Evolutionary conservation across 768 basidiomycete genomes (phyloP), one percentile per base, ranked within the genome.

Genomic region (Leccinum subgranulosum): DNA sequence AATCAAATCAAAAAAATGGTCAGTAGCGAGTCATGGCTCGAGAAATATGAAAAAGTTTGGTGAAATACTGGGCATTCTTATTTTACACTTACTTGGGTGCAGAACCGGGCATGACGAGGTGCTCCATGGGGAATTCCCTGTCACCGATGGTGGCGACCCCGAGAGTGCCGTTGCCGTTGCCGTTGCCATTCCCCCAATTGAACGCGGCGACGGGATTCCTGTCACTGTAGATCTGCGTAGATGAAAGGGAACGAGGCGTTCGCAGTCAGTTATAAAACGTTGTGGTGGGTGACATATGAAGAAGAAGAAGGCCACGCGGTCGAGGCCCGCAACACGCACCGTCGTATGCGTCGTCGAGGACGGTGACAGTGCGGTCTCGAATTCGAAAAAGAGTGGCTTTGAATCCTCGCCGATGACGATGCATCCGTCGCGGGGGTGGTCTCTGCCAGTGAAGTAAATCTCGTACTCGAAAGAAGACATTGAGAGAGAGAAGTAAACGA

Each of bases 381-480:
- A 88, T 66, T 79, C 81, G 68, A 84, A 82, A 74, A 82, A 86
- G 63, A 87, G 71, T 1, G 81, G 81, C 61, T 75, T 79, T 31
- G 74, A 75, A 71, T 82, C 83, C 65, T 85, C 81, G 41, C 87
- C 86, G 62, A 89, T 88, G 74, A 89, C 73, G 57, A 84, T 78
- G 67, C 84, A 86, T 57, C 77, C 79, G 56, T 81, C 65, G 54
- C 87, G 82, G 47, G 87, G 86, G 74, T 90, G 81, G 69, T 85
- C 84, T 66, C 76, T 76, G 55, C 86, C 84, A 49, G 86, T 85
- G 77, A 89, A 90, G 73, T 81, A 88, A 33, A 90, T 72, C 66
- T 81, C 74, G 70, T 78, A 86, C 58, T 79, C 75, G 57, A 76
- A 74, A 45, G 49, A 11, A 49, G 67, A 69, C 77, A 76, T 73